These are phyloP conservation scores for Ochetophila trinervis DNA, from an alignment of 306 rosid species.

Conservation along the genomic window DNA sequence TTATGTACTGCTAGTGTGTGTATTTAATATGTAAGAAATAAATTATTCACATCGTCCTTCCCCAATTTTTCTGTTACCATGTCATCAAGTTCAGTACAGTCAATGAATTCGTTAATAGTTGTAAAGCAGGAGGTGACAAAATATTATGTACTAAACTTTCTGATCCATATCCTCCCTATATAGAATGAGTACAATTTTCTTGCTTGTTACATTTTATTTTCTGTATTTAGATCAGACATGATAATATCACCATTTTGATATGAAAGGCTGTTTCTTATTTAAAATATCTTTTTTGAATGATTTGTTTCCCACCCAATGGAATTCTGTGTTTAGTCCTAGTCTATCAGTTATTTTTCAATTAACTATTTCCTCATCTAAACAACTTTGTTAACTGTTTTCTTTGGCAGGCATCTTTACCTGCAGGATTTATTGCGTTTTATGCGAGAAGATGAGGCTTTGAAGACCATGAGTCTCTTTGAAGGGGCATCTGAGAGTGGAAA, in stretches of 20 bases:
- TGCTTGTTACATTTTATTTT: not conserved
- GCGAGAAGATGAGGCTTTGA: slow-evolving; percentile 72
- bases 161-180: not conserved
- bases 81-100: no score
- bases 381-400: not conserved
- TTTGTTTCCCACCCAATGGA: not conserved
- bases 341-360: not conserved
- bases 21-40: no score
- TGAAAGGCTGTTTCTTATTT: not conserved
- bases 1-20: no score
- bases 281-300: not conserved
- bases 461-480: slow-evolving; percentile 71
- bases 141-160: not conserved
- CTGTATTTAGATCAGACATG: not conserved
- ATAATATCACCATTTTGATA: not conserved
- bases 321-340: not conserved
- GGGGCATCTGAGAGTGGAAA: slow-evolving; percentile 55
- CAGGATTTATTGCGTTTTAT: slow-evolving; percentile 78
- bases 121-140: not conserved
- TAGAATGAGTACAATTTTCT: not conserved
- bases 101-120: no score
- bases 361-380: not conserved
- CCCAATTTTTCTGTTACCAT: no score
- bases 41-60: no score
- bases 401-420: slow-evolving; percentile 47